phyloP scores from a whole-genome alignment of 768 basidiomycete genomes.

The Russula virescens region DNA sequence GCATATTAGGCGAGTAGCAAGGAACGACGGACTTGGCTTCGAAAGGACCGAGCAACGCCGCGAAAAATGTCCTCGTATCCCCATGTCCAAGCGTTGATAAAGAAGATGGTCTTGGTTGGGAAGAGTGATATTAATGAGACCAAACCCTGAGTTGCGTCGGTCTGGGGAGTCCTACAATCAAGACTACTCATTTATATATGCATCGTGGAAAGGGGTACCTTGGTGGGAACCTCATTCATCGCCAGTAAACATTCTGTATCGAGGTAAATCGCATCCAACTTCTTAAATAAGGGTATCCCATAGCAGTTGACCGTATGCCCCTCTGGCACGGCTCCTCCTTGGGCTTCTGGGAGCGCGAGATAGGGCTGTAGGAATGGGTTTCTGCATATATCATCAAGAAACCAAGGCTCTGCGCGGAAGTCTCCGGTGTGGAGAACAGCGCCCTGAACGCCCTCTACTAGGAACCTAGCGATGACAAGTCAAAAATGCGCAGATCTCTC shows the following conservation, averaged over 20 bases:
- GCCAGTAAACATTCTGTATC: conserved; percentile 71
- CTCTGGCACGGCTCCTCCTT: not conserved
- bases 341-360: conserved; percentile 34
- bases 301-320: not conserved
- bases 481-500: not conserved
- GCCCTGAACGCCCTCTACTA: conserved; percentile 64
- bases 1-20: not conserved
- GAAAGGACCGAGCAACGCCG: conserved; percentile 62
- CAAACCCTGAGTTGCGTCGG: conserved; percentile 58
- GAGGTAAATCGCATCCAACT: conserved; percentile 73
- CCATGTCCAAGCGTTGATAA: conserved; percentile 93
- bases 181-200: not conserved
- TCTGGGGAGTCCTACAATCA: conserved; percentile 36
- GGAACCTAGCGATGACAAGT: conserved; percentile 52
- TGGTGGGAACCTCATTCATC: conserved; percentile 10
- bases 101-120: conserved; percentile 66
- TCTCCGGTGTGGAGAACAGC: conserved; percentile 91
- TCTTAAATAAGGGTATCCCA: conserved; percentile 26
- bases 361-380: conserved; percentile 75
- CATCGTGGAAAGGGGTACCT: not conserved
- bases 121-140: conserved; percentile 64
- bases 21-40: conserved; percentile 44
- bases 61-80: conserved; percentile 92
- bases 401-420: conserved; percentile 81
- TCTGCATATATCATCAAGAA: conserved; percentile 57